Conservation (phyloP, 768 basidiomycete species). For the Trametes elegans region DNA sequence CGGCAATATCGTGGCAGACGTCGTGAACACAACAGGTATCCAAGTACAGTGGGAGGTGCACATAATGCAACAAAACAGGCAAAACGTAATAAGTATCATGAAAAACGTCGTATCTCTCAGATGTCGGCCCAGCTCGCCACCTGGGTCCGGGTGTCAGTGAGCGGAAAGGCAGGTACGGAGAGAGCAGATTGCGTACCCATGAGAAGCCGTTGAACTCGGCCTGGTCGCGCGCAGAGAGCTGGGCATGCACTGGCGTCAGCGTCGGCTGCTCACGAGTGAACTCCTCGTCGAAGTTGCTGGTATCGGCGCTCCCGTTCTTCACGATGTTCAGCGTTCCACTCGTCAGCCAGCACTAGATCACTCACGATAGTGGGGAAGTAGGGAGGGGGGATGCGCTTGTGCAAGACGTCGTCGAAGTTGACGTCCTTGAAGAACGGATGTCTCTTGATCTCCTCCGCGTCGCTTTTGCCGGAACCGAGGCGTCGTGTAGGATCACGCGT, state of each 20-base stretch:
- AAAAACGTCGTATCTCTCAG: conserved; percentile 22
- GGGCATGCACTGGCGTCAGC: conserved; percentile 94
- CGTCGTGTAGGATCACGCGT: conserved; percentile 90
- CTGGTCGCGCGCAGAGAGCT: conserved; percentile 86
- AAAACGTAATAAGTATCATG: conserved; percentile 27
- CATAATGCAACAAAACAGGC: conserved; percentile 21
- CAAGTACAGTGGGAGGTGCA: conserved; percentile 27
- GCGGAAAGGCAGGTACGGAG: conserved; percentile 2
- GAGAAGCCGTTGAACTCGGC: conserved; percentile 97
- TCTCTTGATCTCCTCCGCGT: conserved; percentile 95
- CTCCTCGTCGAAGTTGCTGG: conserved; percentile 94
- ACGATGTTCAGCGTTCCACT: background rate
- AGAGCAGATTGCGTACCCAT: conserved; percentile 57
- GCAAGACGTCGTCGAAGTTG: conserved; percentile 92
- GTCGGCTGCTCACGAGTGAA: conserved; percentile 97
- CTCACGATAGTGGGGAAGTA: conserved; percentile 96
- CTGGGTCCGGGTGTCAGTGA: conserved; percentile 17
- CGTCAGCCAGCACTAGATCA: conserved; percentile 8
- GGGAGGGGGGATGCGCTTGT: conserved; percentile 95
- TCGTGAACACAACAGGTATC: conserved; percentile 33
- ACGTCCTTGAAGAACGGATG: conserved; percentile 99
- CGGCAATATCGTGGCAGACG: too few species aligned
- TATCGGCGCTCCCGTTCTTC: conserved; percentile 82
- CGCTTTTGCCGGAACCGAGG: conserved; percentile 86
- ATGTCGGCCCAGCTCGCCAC: conserved; percentile 41